Base-by-base conservation (phyloP, 2,329 filamentous ascomycete genomes). In the Colletotrichum eremochloae region DNA sequence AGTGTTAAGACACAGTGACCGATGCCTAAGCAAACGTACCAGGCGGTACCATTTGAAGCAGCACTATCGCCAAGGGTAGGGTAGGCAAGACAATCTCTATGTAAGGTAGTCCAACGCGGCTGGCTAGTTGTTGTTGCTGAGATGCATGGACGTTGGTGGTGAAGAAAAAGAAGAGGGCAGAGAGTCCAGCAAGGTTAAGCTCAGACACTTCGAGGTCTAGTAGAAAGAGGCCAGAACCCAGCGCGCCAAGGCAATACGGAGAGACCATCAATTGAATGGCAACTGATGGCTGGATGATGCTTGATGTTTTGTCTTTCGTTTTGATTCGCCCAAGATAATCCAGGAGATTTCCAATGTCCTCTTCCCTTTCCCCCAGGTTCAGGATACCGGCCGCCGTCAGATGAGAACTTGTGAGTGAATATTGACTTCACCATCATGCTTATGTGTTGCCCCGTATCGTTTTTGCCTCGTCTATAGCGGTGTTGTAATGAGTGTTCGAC, bases 261-360 rank as follows among this genome's bases (percentile, higher is more conserved):
- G 31, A 55, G 31, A 11, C 53, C 18, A 56, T 14, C 31, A 44
- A 64, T 58, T 42, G 57, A 69, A 69, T 58, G 67, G 42, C 53
- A 66, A 66, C 62, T 53, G 62, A 55, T 55, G 62, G 53, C 52
- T 50, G 62, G 53, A 42, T 50, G 60, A 52, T 68, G 67, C 53
- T 69, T 60, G 42, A 40, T 53, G 20, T 15, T 65, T 69, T n/a
- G 53, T 48, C 55, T 46, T n/a, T 31, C 42, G 52, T 6, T 36
- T 8, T 50, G 8, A 18, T 46, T 65, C 33, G 62, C 46, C n/a
- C 33, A 4, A n/a, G 33, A 61, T 44, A 14, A 29, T 29, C 29
- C 12, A 12, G 48, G 4, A 1, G 48, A 15, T n/a, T n/a, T 55
- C 29, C 52, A 55, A 12, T 20, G 18, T 2, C 20, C 14, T 12